These are phyloP conservation scores for Stenogyne calaminthoides DNA, from an alignment of 305 asterid species.

Conservation along the genomic window DNA sequence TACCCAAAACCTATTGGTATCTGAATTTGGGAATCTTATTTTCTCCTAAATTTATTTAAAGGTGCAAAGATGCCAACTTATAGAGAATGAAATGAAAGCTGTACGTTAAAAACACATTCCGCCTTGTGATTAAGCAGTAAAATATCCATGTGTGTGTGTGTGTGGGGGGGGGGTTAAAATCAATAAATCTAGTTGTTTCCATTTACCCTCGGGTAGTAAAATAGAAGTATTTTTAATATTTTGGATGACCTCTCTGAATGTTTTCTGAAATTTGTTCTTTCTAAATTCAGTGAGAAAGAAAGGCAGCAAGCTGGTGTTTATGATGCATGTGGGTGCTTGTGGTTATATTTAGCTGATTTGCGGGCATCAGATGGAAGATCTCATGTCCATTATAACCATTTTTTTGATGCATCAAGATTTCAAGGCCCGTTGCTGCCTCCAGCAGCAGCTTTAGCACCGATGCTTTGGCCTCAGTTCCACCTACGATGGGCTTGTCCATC, in stretches of 20 bases:
- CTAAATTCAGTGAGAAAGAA: conserved; percentile 76
- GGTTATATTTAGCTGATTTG: conserved; percentile 81
- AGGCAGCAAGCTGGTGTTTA: conserved; percentile 86
- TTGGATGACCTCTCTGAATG: conserved; percentile 5
- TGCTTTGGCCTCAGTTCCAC: conserved; percentile 98
- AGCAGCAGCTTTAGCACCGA: conserved; percentile 99
- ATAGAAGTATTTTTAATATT: background rate
- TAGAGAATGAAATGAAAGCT: background rate
- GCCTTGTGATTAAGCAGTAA: conserved; percentile 11
- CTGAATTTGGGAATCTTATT: background rate
- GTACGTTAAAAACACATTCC: background rate
- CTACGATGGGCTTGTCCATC: conserved; percentile 97
- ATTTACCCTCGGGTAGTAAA: background rate
- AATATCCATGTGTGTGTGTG: too few species aligned
- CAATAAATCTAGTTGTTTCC: background rate
- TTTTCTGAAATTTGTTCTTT: conserved; percentile 10
- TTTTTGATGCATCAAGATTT: conserved; percentile 77
- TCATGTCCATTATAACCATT: conserved; percentile 80
- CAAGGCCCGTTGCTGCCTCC: conserved; percentile 80
- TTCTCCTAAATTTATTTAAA: background rate
- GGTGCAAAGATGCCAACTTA: background rate
- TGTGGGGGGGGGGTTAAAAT: background rate
- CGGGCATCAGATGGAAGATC: conserved; percentile 75
- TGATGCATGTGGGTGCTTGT: conserved; percentile 89
- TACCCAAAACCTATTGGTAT: background rate